Conservation (phyloP, 2,329 filamentous ascomycete genomes). For the Cercospora sojina region DNA sequence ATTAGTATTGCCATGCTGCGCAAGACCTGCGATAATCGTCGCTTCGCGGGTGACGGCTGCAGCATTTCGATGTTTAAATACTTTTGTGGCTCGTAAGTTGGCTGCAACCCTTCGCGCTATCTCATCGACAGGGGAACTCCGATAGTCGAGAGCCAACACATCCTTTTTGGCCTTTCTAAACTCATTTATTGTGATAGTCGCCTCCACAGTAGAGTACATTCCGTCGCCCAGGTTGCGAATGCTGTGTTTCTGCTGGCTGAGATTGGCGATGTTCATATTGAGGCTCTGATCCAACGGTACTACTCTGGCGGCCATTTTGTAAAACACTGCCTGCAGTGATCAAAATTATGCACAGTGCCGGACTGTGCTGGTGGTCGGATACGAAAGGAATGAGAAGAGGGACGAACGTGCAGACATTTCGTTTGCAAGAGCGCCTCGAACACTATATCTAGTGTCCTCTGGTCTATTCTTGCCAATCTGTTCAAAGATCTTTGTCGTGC, state of each 20-base stretch:
- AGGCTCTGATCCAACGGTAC: neutral
- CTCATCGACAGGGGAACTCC: neutral
- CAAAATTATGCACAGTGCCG: neutral
- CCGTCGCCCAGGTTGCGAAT: neutral
- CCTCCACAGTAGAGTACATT: neutral
- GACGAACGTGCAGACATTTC: neutral
- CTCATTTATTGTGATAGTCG: neutral
- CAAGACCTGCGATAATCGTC: neutral
- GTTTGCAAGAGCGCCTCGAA: neutral
- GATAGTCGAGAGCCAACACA: neutral
- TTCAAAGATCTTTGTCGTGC: neutral
- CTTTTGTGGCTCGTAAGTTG: neutral
- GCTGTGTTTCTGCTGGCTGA: neutral
- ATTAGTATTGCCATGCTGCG: neutral
- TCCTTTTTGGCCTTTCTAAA: neutral
- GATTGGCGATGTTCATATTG: neutral
- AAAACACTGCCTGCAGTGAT: neutral
- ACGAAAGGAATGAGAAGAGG: neutral
- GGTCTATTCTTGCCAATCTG: neutral
- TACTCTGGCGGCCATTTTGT: neutral
- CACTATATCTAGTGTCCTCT: neutral
- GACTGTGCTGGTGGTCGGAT: neutral
- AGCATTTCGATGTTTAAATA: neutral
- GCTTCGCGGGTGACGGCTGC: neutral
- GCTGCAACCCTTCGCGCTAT: neutral